Evolutionary conservation across 2,329 filamentous ascomycete species (phyloP), one percentile per base, ranked within the genome.

Genomic region (Microdochium paspali): DNA sequence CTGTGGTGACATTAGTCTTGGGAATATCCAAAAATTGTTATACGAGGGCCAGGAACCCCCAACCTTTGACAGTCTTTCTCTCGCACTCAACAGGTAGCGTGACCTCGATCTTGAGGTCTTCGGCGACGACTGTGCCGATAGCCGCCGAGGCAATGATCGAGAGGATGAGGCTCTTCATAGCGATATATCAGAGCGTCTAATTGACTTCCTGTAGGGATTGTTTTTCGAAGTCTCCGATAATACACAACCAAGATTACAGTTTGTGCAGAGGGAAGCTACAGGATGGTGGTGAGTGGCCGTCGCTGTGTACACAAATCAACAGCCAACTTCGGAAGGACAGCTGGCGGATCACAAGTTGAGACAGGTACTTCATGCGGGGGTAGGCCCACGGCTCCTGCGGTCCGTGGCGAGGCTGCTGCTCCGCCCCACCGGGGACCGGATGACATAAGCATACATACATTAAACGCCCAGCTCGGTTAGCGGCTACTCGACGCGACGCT

Each of bases 61-160:
- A 15, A 30, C 26, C 89, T 52, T 76, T 79, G 60, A 77, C 60
- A 15, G 80, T 86, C 72, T 87, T 90, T 66, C 89, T 84, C 45
- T 81, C 80, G 74, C 90, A 96, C 56, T 88, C 80, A 53, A 87
- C 85, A 24, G 79, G 72, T 50, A 81, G 74, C 46, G 82, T 86
- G 55, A 87, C 81, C 55, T 95, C 82, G 63, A 95, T 87, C 67
- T 86, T 79, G 56, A 95, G 79, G 56, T 84, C 79, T 50, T 73
- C 66, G 46, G 71, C 70, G n/a, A 67, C 68, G 45, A 80, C 68
- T 51, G 68, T 65, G 54, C 73, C 68, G 51, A 73, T 60, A 50
- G 72, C 72, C 51, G 72, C 66, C 48, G 75, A 74, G 55, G 74
- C 73, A 50, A 79, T 61, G 44, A 74, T 66, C 52, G 72, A 72